These are phyloP conservation scores for Fraxinus paxiana DNA, from an alignment of 305 asterid genomes.

Conservation along the genomic window DNA sequence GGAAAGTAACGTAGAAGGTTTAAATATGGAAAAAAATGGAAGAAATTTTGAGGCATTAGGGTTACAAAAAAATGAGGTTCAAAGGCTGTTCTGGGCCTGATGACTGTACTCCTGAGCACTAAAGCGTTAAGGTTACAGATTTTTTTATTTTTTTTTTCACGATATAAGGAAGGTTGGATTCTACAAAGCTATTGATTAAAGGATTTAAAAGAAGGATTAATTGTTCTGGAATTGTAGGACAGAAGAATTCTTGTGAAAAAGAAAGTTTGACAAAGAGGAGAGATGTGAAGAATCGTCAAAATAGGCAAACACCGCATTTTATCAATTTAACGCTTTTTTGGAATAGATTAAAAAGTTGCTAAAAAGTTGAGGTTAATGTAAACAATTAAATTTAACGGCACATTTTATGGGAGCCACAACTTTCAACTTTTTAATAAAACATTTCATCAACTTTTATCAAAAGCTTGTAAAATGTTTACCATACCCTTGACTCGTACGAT, in stretches of 20 bases:
- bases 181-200: background rate
- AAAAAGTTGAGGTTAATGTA: background rate
- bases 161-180: background rate
- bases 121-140: background rate
- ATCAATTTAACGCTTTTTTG: background rate
- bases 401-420: background rate
- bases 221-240: background rate
- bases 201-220: background rate
- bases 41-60: background rate
- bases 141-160: background rate
- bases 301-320: background rate
- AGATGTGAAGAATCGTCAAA: background rate
- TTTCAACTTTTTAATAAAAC: background rate
- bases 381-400: background rate
- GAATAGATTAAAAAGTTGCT: background rate
- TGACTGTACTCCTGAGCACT: background rate
- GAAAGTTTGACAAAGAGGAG: background rate
- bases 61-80: background rate
- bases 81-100: background rate
- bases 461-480: background rate
- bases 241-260: background rate
- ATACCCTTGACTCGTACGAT: background rate
- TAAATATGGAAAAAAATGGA: background rate
- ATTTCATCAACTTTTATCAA: background rate
- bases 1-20: slow-evolving; percentile 6